A percentile compares a stretch with the other conserved stretches of the same genome.
phyloP scores from a whole-genome alignment of 2,329 filamentous ascomycete species.

The Didymella arachidicola region DNA sequence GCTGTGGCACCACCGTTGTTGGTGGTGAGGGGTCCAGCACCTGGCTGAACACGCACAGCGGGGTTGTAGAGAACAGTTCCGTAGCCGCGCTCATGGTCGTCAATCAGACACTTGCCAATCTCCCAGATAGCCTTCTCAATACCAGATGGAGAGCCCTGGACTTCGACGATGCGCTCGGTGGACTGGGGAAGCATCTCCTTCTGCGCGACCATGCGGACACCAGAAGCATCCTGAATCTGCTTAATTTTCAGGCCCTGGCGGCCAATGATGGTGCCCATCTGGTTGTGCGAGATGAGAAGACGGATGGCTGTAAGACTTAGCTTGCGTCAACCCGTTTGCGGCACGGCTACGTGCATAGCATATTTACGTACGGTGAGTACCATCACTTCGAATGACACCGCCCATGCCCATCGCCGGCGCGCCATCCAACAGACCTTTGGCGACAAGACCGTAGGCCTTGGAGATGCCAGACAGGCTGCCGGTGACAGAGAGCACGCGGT shows the following conservation, averaged over 20 bases:
- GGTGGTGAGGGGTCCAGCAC: slow-evolving; percentile 60
- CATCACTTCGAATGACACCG: slow-evolving; percentile 79
- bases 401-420: slow-evolving; percentile 97
- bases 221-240: slow-evolving; percentile 96
- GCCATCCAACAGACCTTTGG: slow-evolving; percentile 88
- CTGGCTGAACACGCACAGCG: slow-evolving; percentile 81
- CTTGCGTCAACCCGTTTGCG: slow-evolving; percentile 1
- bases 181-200: slow-evolving; percentile 99
- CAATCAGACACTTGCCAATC: slow-evolving; percentile 97
- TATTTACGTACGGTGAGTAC: slow-evolving; percentile 84
- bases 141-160: slow-evolving; percentile 92
- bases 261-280: slow-evolving; percentile 99
- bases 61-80: slow-evolving; percentile 98
- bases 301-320: slow-evolving; percentile 76
- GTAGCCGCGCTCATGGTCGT: slow-evolving; percentile 96
- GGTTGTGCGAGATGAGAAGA: slow-evolving; percentile 97
- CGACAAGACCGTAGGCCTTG: slow-evolving; percentile 91
- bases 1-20: slow-evolving; percentile 61
- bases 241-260: slow-evolving; percentile 98
- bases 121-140: slow-evolving; percentile 98
- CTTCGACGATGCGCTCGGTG: slow-evolving; percentile 95
- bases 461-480: slow-evolving; percentile 88
- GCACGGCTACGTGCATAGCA: neutral
- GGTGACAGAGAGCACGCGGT: slow-evolving; percentile 94
- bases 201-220: slow-evolving; percentile 98